Base-by-base conservation (phyloP, 2,329 filamentous ascomycete genomes). In the Trichoderma sp. region DNA sequence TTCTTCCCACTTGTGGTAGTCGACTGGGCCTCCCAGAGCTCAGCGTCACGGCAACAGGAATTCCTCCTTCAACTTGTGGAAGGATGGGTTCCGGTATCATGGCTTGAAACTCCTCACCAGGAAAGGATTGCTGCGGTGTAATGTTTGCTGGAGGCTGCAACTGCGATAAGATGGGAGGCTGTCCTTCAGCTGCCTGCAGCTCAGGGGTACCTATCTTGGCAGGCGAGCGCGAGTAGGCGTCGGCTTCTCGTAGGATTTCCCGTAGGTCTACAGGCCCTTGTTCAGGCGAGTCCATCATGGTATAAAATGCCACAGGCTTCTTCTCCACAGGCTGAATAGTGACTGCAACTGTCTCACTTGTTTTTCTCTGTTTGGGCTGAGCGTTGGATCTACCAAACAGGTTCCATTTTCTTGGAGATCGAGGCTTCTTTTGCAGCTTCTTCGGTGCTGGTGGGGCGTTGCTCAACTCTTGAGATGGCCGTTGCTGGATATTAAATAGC, bases 1-100 rank as follows among this genome's bases (percentile, higher is more conserved):
- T 97, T 19, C 94, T 88, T 10, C 94, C 94, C 58, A 97, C 89
- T 73, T 95, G 93, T 33, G 90, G 88, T 21, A 97, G 82, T 68
- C 94, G 87, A 76, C 88, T 92, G 7, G 76, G 78, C 33, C 75
- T 73, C 13, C 71, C 72, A 31, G 70, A 62, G 43, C 21, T 70
- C n/a, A 68, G 31, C 49, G 57, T 71, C 31, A 63, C 27, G 35
- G 56, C 47, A 6, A 66, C 6, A 37, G 68, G 58, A 16, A 57
- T 13, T 4, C 24, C 19, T 43, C 31, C 56, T 19, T 40, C 43
- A 47, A 40, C 65, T 24, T 63, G 68, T 14, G 61, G 55, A 53
- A 31, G 11, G n/a, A 21, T 13, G n/a, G 47, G 37, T 53, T 62
- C 68, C 0, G 58, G 10, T 27, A 31, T 11, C 7, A 53, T 16